Percentiles rank a stretch among this genome's conserved stretches.
Conservation (phyloP, 495 filamentous ascomycete species). For the Hypoxylon trugodes region DNA sequence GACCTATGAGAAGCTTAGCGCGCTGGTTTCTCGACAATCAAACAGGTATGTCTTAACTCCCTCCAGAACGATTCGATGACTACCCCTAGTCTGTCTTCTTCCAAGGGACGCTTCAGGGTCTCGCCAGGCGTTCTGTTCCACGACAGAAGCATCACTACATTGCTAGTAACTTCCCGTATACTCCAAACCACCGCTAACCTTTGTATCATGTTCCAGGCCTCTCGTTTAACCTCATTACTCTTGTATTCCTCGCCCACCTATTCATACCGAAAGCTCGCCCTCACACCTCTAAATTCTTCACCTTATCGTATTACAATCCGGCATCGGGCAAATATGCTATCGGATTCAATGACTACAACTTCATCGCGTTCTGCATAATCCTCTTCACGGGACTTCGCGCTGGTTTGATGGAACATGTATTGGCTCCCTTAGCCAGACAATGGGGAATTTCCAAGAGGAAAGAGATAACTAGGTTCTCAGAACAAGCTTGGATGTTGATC, state of each 20-base stretch:
- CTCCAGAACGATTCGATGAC: background rate
- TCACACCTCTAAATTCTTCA: slow-evolving; percentile 86
- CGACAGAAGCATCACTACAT: slow-evolving; percentile 14
- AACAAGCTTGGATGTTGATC: slow-evolving; percentile 88
- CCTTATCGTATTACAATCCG: slow-evolving; percentile 81
- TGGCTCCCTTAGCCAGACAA: slow-evolving; percentile 75
- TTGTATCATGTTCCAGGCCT: slow-evolving; percentile 63
- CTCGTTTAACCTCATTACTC: slow-evolving; percentile 77
- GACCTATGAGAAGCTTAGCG: slow-evolving; percentile 49
- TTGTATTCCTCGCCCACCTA: slow-evolving; percentile 79
- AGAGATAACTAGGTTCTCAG: slow-evolving; percentile 80
- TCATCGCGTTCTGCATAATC: slow-evolving; percentile 81
- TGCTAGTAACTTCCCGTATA: slow-evolving; percentile 1
- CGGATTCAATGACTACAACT: slow-evolving; percentile 80
- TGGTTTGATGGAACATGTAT: slow-evolving; percentile 84
- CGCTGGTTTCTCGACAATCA: slow-evolving; percentile 64
- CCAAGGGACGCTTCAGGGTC: slow-evolving; percentile 10
- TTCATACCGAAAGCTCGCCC: slow-evolving; percentile 78
- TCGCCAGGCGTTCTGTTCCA: slow-evolving; percentile 21
- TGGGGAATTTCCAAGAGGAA: slow-evolving; percentile 77
- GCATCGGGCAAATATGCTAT: slow-evolving; percentile 71
- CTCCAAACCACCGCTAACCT: slow-evolving; percentile 22
- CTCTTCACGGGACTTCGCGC: slow-evolving; percentile 87
- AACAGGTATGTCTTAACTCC: slow-evolving; percentile 52
- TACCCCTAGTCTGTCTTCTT: background rate